Evolutionary conservation across 169 alveolate genomes (phyloP).

Genomic region (Plasmodium cynomolgi): DNA sequence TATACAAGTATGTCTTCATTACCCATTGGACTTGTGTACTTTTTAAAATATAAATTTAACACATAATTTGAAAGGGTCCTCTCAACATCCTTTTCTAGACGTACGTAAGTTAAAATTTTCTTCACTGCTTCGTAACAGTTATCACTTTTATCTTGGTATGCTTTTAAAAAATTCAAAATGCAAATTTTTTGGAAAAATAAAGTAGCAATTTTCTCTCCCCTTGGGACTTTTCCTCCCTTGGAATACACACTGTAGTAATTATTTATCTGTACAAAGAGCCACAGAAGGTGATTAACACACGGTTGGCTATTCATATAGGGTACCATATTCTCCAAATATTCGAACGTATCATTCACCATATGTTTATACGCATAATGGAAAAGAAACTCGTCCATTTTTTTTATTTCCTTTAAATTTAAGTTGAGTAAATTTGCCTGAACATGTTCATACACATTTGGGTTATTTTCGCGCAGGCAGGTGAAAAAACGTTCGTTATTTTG

Average conservation of each 20-base stretch:
- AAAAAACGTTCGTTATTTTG: slow-evolving; percentile 22
- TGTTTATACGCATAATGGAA: slow-evolving; percentile 43
- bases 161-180: slow-evolving; percentile 29
- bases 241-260: slow-evolving; percentile 27
- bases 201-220: not conserved
- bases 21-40: not conserved
- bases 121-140: not conserved
- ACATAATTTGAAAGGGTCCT: slow-evolving; percentile 26
- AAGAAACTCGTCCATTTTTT: slow-evolving; percentile 15
- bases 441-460: slow-evolving; percentile 44
- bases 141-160: slow-evolving; percentile 9
- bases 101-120: slow-evolving; percentile 19
- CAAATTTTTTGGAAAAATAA: slow-evolving; percentile 49
- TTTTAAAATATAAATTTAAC: slow-evolving; percentile 38
- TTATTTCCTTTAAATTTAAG: slow-evolving; percentile 7
- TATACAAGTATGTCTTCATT: slow-evolving; percentile 1
- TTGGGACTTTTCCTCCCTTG: not conserved
- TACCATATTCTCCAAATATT: slow-evolving; percentile 4
- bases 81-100: slow-evolving; percentile 13
- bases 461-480: slow-evolving; percentile 10
- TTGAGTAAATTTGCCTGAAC: slow-evolving; percentile 8
- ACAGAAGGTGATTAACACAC: slow-evolving; percentile 1
- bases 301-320: slow-evolving; percentile 7
- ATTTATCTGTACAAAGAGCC: slow-evolving; percentile 37
- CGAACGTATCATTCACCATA: slow-evolving; percentile 44